Evolutionary conservation across 352 stramenopile genomes (phyloP).

Genomic region (Pythium volutum): DNA sequence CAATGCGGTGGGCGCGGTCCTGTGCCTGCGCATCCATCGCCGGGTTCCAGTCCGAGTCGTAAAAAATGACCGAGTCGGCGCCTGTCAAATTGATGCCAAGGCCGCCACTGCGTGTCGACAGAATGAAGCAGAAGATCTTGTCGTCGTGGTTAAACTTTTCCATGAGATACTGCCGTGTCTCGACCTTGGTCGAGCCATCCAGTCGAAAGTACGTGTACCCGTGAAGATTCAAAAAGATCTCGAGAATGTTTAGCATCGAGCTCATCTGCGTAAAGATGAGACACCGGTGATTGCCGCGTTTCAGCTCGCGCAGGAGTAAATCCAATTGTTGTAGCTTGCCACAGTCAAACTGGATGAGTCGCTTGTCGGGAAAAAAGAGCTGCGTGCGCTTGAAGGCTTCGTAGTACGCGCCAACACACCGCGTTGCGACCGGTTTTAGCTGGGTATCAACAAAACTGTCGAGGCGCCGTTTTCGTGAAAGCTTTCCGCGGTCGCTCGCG

Average conservation of each 20-base stretch:
- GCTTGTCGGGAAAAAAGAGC: constrained; percentile 97
- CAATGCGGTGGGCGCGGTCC: constrained; percentile 97
- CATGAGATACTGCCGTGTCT: constrained; percentile 96
- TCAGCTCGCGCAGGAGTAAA: constrained; percentile 94
- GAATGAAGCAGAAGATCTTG: constrained; percentile 98
- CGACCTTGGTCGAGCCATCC: constrained; percentile 95
- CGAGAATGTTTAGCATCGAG: constrained; percentile 99
- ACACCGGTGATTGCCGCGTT: constrained; percentile 91
- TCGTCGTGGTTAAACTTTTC: constrained; percentile 98
- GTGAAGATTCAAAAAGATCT: constrained; percentile 98
- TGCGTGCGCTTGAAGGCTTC: constrained; percentile 74
- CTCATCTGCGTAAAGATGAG: constrained; percentile 99
- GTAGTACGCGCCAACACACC: constrained; percentile 45
- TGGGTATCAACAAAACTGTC: constrained; percentile 23
- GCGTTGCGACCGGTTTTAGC: constrained; percentile 31
- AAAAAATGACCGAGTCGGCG: constrained; percentile 93
- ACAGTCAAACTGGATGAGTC: constrained; percentile 96
- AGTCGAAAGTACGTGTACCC: constrained; percentile 97
- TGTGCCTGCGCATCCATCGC: constrained; percentile 94
- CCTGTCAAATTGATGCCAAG: constrained; percentile 99
- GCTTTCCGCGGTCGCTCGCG: constrained; percentile 13
- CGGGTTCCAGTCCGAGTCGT: constrained; percentile 94
- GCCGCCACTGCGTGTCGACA: constrained; percentile 96
- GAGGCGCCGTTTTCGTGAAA: constrained; percentile 34
- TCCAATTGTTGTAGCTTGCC: constrained; percentile 90